These are phyloP conservation scores for Corylus avellana DNA, from an alignment of 306 rosid species.

Conservation along the genomic window DNA sequence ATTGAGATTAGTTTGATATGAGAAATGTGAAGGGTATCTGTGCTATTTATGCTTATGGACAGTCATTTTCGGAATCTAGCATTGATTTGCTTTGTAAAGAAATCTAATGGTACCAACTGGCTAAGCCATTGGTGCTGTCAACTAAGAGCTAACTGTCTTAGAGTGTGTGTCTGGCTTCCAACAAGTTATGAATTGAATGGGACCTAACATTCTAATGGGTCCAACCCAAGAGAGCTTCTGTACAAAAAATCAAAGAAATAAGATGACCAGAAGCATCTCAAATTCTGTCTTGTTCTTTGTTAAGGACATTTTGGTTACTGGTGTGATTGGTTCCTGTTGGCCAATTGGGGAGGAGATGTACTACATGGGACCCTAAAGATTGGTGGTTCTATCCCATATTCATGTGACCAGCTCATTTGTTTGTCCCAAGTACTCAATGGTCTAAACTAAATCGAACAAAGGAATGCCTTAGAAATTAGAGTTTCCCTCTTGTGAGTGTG, in stretches of 20 bases:
- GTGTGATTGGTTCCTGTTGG: conserved; percentile 41
- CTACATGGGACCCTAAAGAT: conserved; percentile 42
- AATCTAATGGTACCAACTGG: conserved; percentile 42
- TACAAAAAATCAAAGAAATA: conserved; percentile 50
- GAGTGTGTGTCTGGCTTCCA: conserved; percentile 35
- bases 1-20: not conserved
- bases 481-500: not conserved
- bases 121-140: conserved; percentile 34
- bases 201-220: conserved; percentile 45
- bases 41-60: conserved; percentile 39
- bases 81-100: conserved; percentile 39
- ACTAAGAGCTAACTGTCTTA: conserved; percentile 39
- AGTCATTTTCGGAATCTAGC: conserved; percentile 38
- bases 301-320: conserved; percentile 57
- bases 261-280: conserved; percentile 53
- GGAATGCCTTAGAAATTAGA: conserved; percentile 21
- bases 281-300: conserved; percentile 46
- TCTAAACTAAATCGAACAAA: conserved; percentile 30
- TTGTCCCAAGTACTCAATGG: conserved; percentile 40
- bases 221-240: conserved; percentile 49
- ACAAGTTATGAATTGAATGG: conserved; percentile 36
- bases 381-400: conserved; percentile 34
- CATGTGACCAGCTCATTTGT: conserved; percentile 61
- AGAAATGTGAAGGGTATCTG: conserved; percentile 28
- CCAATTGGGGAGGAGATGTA: conserved; percentile 22